Evolutionary conservation across 2,329 filamentous ascomycete species (phyloP), one percentile per base, ranked within the genome.

Genomic region (Allantophomopsis lycopodina): DNA sequence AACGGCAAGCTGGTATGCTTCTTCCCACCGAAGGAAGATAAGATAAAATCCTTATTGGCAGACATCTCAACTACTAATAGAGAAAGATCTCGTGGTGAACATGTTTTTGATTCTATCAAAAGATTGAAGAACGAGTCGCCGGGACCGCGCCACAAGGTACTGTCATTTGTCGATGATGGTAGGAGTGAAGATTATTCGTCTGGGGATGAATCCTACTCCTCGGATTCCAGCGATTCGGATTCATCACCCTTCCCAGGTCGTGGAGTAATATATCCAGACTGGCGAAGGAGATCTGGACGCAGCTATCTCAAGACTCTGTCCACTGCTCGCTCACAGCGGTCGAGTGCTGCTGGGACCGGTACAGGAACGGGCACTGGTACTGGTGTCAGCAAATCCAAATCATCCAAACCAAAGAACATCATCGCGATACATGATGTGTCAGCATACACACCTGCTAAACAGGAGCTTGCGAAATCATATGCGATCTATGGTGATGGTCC

Each of bases 401-500:
- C 48, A 13, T 44, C 48, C 15, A 62, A 64, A 39, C 60, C 67
- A 2, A 82, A 79, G 48, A 87, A 88, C 45, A 65, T 83, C 16
- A 63, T 96, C 15, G 76, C 76, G 2, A 76, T 95, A 32, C 71
- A 88, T 51, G 70, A 85, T 45, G 56, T 93, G 18, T 71, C 74
- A 8, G 64, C 73, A 36, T 57, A 86, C 11, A 61, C 94, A n/a
- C 88, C 88, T 0, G 82, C 84, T 2, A 91, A 87, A 56, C 71
- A 71, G 43, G 69, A 76, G 40, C 71, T 95, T 44, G 91, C 87
- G 2, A 65, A 76, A 42, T 74, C 83, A 47, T 98, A 96, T 58
- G 72, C 71, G 17, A 82, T 95, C 12, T 88, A 91, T 55, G 87
- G 87, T 3, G 77, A 87, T 44, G 81, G 83, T 1, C 73, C 77